Conservation (phyloP, 2,329 filamentous ascomycete species). For the Verticillium longisporum region DNA sequence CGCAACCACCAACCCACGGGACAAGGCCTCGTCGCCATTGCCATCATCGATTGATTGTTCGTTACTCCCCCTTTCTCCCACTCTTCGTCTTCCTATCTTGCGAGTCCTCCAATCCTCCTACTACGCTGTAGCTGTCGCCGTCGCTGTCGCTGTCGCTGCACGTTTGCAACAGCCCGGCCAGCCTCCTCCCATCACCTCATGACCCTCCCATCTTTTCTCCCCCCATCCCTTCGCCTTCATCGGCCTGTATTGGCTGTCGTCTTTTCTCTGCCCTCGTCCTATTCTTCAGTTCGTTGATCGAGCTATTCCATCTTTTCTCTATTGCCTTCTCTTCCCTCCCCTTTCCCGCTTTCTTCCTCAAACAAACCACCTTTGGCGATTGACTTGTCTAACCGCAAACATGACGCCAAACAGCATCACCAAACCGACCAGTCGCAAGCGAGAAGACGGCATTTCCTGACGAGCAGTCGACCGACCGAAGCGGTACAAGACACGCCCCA, state of each 20-base stretch:
- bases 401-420: constrained; percentile 42
- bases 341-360: constrained; percentile 8
- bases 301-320: constrained; percentile 3
- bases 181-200: neutral
- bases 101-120: constrained; percentile 7
- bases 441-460: constrained; percentile 16
- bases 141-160: constrained; percentile 1
- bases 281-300: constrained; percentile 6
- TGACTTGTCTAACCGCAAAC: constrained; percentile 49
- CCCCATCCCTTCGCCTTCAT: constrained; percentile 3
- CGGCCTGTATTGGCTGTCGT: neutral
- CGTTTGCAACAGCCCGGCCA: constrained; percentile 1
- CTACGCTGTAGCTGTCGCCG: too few relatives aligned
- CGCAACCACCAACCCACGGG: neutral
- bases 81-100: constrained; percentile 8
- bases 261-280: neutral
- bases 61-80: constrained; percentile 11
- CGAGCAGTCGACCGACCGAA: constrained; percentile 17
- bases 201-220: neutral
- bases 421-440: constrained; percentile 9
- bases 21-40: neutral
- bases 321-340: constrained; percentile 5
- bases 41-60: constrained; percentile 12
- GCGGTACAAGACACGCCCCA: constrained; percentile 13
- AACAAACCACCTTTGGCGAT: constrained; percentile 27